Conservation (phyloP, 306 rosid species). For the Quercus bicolor region DNA sequence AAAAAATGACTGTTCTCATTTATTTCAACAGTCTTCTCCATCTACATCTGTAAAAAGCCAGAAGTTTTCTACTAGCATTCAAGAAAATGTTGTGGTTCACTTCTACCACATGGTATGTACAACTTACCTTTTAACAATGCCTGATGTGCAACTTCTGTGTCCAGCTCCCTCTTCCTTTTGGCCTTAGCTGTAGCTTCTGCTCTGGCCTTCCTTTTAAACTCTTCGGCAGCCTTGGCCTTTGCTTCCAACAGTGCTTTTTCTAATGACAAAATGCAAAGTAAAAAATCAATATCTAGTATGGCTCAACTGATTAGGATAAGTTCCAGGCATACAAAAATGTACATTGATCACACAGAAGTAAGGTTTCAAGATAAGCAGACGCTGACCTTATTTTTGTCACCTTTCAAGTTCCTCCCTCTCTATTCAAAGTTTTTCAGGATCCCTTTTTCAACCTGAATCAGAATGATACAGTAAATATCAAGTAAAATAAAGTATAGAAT, state of each 20-base stretch:
- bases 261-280: slow-evolving; percentile 16
- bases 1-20: slow-evolving; percentile 69
- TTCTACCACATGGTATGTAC: not conserved
- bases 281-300: not conserved
- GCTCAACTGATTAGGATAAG: not conserved
- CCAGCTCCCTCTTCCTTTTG: slow-evolving; percentile 68
- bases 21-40: slow-evolving; percentile 88
- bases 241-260: slow-evolving; percentile 92
- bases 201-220: slow-evolving; percentile 72
- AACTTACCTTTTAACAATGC: slow-evolving; percentile 70
- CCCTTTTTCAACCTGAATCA: slow-evolving; percentile 75
- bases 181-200: slow-evolving; percentile 69
- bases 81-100: slow-evolving; percentile 2
- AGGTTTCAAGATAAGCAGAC: not conserved
- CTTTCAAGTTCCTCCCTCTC: slow-evolving; percentile 93
- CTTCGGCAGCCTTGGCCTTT: slow-evolving; percentile 91
- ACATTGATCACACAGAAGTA: not conserved
- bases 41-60: slow-evolving; percentile 29
- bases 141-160: slow-evolving; percentile 85
- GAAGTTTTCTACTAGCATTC: slow-evolving; percentile 14
- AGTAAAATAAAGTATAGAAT: not conserved
- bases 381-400: slow-evolving; percentile 71
- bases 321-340: not conserved
- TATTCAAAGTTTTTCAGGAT: slow-evolving; percentile 73
- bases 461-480: slow-evolving; percentile 9